Conservation (phyloP, 2,329 filamentous ascomycete genomes). For the Scedosporium aurantiacum region DNA sequence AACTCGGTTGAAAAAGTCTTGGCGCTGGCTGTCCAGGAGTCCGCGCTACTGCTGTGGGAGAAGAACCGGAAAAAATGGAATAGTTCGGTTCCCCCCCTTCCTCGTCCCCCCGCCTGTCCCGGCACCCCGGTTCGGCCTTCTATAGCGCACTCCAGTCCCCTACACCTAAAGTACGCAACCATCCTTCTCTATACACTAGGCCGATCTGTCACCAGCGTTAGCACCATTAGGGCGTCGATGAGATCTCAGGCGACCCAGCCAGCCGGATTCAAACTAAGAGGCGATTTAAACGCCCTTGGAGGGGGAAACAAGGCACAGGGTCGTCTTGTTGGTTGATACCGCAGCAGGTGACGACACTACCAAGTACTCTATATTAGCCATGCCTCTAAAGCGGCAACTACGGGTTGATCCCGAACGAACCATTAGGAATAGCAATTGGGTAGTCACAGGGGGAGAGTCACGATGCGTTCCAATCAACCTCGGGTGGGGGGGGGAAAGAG, state of each 20-base stretch:
- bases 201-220: conserved; percentile 8
- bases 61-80: background rate
- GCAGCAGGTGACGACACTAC: conserved; percentile 11
- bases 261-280: conserved; percentile 1
- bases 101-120: background rate
- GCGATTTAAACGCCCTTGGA: conserved; percentile 17
- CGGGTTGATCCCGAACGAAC: background rate
- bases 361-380: background rate
- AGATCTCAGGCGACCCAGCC: conserved; percentile 27
- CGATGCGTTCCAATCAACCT: too few relatives aligned
- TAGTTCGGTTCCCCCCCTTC: background rate
- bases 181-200: conserved; percentile 2
- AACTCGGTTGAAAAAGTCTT: background rate
- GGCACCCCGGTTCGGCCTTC: background rate
- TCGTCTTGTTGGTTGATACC: conserved; percentile 15
- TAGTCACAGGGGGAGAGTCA: too few relatives aligned
- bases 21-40: background rate
- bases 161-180: background rate
- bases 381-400: background rate
- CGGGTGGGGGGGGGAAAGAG: too few relatives aligned
- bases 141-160: background rate
- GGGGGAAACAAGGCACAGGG: conserved; percentile 28
- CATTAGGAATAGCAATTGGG: too few relatives aligned
- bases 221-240: conserved; percentile 21
- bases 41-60: background rate